Evolutionary conservation across 2,329 filamentous ascomycete species (phyloP).

Genomic region (Fusarium sp.): DNA sequence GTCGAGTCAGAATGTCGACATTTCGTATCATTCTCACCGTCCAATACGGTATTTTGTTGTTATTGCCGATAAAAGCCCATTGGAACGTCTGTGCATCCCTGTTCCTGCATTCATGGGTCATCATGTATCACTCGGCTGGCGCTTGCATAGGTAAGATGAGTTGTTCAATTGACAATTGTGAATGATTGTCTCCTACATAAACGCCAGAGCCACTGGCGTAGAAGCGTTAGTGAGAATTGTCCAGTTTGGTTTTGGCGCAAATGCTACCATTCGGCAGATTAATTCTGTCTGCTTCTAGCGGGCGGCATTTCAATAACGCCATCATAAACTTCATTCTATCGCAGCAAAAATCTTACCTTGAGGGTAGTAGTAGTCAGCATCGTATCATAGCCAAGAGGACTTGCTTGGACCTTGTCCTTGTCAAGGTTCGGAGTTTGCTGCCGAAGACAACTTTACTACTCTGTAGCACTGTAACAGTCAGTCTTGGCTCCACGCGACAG

Average conservation of each 20-base stretch:
- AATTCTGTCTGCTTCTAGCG: neutral
- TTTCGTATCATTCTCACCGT: neutral
- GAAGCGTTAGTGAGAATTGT: too few relatives aligned
- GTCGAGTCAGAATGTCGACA: neutral
- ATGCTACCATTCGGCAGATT: constrained; percentile 1
- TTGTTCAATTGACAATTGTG: neutral
- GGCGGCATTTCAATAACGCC: neutral
- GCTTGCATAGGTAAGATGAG: neutral
- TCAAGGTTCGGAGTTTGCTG: constrained; percentile 9
- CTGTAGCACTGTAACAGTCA: neutral
- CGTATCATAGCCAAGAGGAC: constrained; percentile 10
- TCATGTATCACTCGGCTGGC: neutral
- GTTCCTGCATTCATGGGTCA: constrained; percentile 22
- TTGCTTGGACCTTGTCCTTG: neutral
- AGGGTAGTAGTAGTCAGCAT: constrained; percentile 19
- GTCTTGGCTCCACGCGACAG: constrained; percentile 13
- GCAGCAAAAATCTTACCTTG: neutral
- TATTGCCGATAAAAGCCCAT: neutral
- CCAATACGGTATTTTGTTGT: neutral
- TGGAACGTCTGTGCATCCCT: constrained; percentile 10
- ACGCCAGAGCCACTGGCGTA: neutral
- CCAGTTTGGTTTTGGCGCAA: neutral
- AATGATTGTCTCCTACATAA: neutral
- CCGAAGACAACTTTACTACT: neutral
- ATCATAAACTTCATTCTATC: neutral